These are phyloP conservation scores for Yarrowia sp. DNA, from an alignment of 805 yeast species.

Conservation along the genomic window DNA sequence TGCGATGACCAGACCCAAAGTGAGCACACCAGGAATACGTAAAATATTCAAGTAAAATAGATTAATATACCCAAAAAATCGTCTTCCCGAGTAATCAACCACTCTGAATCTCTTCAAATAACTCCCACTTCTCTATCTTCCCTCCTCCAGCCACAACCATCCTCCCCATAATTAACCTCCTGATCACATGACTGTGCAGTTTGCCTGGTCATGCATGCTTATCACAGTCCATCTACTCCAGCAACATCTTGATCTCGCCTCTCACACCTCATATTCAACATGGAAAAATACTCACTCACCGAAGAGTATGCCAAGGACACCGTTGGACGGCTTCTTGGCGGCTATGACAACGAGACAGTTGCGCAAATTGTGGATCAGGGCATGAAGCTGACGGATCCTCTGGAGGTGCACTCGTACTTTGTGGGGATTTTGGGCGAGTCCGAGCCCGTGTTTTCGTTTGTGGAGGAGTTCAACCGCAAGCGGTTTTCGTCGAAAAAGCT, in stretches of 20 bases:
- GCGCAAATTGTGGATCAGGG: constrained; percentile 19
- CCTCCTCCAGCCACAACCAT: too few relatives aligned
- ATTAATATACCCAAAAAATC: too few relatives aligned
- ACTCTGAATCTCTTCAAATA: too few relatives aligned
- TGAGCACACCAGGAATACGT: too few relatives aligned
- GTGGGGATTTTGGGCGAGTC: constrained; percentile 13
- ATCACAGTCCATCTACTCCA: neutral
- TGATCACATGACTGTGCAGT: constrained; percentile 16
- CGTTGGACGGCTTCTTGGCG: constrained; percentile 9
- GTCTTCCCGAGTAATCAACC: too few relatives aligned
- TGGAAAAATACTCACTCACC: constrained; percentile 31
- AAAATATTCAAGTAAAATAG: too few relatives aligned
- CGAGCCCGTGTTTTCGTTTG: constrained; percentile 11
- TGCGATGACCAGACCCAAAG: too few relatives aligned
- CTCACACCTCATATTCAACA: neutral
- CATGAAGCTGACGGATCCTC: constrained; percentile 28
- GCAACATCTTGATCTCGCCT: neutral
- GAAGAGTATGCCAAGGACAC: constrained; percentile 29
- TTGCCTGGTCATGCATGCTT: constrained; percentile 38
- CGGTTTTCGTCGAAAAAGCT: constrained; percentile 34
- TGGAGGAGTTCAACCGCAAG: constrained; percentile 23
- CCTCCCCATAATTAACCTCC: too few relatives aligned
- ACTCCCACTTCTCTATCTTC: too few relatives aligned
- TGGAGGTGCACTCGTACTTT: constrained; percentile 16
- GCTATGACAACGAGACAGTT: constrained; percentile 26